Percentiles rank a stretch among this genome's conserved stretches.
These are phyloP conservation scores for Austroboletus niveus DNA, from an alignment of 1,284 basidiomycete genomes.

Conservation along the genomic window DNA sequence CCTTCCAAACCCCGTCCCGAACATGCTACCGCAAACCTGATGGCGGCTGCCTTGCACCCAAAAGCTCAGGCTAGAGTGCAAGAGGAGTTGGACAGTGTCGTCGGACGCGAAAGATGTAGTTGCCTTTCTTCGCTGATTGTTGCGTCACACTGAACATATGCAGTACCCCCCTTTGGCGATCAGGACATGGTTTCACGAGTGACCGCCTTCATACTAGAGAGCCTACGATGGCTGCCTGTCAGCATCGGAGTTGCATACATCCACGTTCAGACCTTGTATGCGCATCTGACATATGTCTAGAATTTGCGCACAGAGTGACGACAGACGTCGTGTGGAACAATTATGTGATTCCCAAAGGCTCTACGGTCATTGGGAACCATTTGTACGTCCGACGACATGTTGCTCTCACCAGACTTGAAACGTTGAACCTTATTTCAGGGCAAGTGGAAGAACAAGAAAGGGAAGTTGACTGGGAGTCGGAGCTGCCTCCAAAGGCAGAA, in stretches of 20 bases:
- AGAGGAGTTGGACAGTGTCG: slow-evolving; percentile 40
- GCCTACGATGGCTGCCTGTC: slow-evolving; percentile 33
- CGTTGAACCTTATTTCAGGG: slow-evolving; percentile 27
- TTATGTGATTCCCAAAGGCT: slow-evolving; percentile 57
- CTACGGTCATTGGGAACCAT: slow-evolving; percentile 56
- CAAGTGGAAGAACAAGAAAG: no score
- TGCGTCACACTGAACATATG: neutral
- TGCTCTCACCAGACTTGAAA: neutral
- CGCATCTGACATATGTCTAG: slow-evolving; percentile 25
- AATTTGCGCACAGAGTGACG: slow-evolving; percentile 52
- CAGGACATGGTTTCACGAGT: slow-evolving; percentile 21
- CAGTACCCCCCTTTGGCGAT: slow-evolving; percentile 25
- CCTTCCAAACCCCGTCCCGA: no score
- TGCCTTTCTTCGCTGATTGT: neutral
- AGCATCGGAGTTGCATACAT: slow-evolving; percentile 15
- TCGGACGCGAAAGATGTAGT: slow-evolving; percentile 37
- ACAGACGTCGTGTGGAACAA: slow-evolving; percentile 58
- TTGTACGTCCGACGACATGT: slow-evolving; percentile 38
- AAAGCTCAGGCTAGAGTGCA: slow-evolving; percentile 41
- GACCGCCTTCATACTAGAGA: slow-evolving; percentile 30
- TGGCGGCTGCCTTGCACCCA: slow-evolving; percentile 45
- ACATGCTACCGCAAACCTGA: slow-evolving; percentile 21
- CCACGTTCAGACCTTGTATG: neutral
- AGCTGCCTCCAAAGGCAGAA: no score
- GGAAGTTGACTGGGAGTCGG: no score